A percentile compares a stretch with the other conserved stretches of the same genome.
phyloP scores from a whole-genome alignment of 306 rosid species.

The Pyrus pyrifolia region DNA sequence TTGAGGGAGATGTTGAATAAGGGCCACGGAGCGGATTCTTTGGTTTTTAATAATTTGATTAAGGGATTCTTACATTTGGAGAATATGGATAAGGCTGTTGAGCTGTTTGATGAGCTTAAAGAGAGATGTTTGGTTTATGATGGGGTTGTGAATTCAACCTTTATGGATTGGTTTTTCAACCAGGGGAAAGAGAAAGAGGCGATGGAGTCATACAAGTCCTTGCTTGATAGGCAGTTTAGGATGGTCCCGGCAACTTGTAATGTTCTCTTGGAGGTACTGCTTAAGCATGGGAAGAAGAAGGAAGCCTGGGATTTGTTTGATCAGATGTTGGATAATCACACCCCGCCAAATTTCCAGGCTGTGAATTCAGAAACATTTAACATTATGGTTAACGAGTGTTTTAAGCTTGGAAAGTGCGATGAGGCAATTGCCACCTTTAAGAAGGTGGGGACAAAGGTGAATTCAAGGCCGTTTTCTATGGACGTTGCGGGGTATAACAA shows the following conservation, averaged over 20 bases:
- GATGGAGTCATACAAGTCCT: slow-evolving; percentile 76
- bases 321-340: slow-evolving; percentile 81
- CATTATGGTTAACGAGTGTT: slow-evolving; percentile 80
- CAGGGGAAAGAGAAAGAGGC: slow-evolving; percentile 69
- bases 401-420: slow-evolving; percentile 45
- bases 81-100: slow-evolving; percentile 73
- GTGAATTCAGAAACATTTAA: slow-evolving; percentile 86
- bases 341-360: slow-evolving; percentile 81
- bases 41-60: slow-evolving; percentile 74
- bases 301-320: slow-evolving; percentile 69
- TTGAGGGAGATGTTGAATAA: slow-evolving; percentile 85
- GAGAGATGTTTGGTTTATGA: slow-evolving; percentile 85
- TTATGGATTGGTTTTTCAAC: slow-evolving; percentile 78
- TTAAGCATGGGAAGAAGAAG: slow-evolving; percentile 43
- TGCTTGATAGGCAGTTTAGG: slow-evolving; percentile 59
- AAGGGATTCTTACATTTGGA: slow-evolving; percentile 58
- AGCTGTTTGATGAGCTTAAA: slow-evolving; percentile 84
- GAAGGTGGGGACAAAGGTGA: slow-evolving; percentile 66
- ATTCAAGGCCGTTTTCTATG: slow-evolving; percentile 80
- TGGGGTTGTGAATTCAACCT: slow-evolving; percentile 84
- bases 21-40: slow-evolving; percentile 86
- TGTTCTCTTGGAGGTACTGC: slow-evolving; percentile 72
- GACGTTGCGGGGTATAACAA: slow-evolving; percentile 90
- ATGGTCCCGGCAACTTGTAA: slow-evolving; percentile 87
- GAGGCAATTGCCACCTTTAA: slow-evolving; percentile 64